Conservation (phyloP, 768 basidiomycete species). For the Lactarius pseudohatsudake region DNA sequence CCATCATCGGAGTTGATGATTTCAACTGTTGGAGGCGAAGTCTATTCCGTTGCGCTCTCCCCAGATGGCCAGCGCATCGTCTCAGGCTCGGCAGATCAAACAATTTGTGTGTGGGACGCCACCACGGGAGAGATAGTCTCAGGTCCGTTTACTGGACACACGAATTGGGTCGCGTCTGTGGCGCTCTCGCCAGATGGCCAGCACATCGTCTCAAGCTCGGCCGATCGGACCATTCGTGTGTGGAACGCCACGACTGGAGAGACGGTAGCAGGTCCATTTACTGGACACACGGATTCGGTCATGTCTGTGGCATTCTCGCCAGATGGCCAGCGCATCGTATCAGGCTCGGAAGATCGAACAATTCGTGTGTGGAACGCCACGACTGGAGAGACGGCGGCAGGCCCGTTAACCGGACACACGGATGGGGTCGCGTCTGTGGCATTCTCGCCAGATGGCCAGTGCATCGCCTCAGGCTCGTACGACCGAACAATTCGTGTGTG, state of each 20-base stretch:
- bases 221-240: too few species aligned
- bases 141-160: too few species aligned
- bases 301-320: background rate
- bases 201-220: too few species aligned
- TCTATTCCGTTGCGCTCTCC: too few species aligned
- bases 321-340: background rate
- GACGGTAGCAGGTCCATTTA: background rate
- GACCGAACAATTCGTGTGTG: background rate
- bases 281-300: background rate
- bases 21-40: too few species aligned
- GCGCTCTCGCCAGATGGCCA: too few species aligned
- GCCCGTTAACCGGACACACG: background rate
- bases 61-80: too few species aligned
- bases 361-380: background rate
- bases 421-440: fast-evolving
- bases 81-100: too few species aligned
- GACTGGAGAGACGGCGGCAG: background rate
- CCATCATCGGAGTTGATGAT: too few species aligned
- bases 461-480: background rate
- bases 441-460: background rate
- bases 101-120: too few species aligned
- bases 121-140: too few species aligned
- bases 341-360: background rate
- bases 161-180: too few species aligned
- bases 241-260: background rate